Base-by-base conservation (phyloP, 768 basidiomycete species). In the Pleurotus tuoliensis region DNA sequence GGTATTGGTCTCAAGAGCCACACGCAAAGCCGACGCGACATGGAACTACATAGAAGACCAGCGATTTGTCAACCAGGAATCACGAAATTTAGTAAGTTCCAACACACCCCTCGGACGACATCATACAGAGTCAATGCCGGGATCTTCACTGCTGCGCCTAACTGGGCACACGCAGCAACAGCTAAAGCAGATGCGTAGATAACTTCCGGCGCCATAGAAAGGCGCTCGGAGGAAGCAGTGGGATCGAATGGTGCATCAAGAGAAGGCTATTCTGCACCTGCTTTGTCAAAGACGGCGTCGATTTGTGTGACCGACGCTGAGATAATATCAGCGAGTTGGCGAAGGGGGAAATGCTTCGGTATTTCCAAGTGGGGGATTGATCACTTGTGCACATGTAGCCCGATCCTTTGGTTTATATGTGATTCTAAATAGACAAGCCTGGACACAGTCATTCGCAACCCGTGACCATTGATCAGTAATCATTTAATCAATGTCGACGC, bases 241-340 rank as follows among this genome's bases (percentile, higher is more conserved):
- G 68, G 68, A n/a, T 48, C 49, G 59, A 65, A 66, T 9, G 64
- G 59, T 1, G 63, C 66, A 46, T 70, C 62, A 41, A 69, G 66
- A 6, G 61, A 62, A 3, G 69, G 69, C 43, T 63, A 65, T 1
- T 55, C 52, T 15, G 62, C 50, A 3, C 63, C 64, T 24, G 58
- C 60, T 44, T 68, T 60, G 2, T 60, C 56, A 34, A 67, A 67
- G 1, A 60, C 59, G 2, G 56, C 62, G 52, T 67, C 66, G 37
- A 69, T 59, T 9, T 59, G 54, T 9, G 64, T 12, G 2, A 69
- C 68, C 9, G 61, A 59, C 8, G 60, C 44, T 9, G 62, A 54
- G 18, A 69, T 68, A 30, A 67, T 25, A 46, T 58, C 57, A 16
- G 61, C 60, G 20, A 69, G 65, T 22, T 55, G 54, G 27, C 54